phyloP scores from a whole-genome alignment of 768 basidiomycete species.

The Boletellus emodensis region DNA sequence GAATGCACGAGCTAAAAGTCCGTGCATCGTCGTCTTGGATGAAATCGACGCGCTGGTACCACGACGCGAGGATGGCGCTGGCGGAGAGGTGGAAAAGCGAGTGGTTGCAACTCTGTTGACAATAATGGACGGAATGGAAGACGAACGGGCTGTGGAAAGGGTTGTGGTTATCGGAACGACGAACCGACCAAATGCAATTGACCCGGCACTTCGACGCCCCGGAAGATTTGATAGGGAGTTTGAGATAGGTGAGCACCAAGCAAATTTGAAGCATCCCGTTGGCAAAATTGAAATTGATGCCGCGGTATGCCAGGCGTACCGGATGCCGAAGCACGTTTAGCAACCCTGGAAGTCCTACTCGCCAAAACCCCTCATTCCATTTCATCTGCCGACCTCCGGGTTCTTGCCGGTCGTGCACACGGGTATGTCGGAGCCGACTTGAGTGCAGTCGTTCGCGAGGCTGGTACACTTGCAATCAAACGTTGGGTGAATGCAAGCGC shows the following conservation, averaged over 20 bases:
- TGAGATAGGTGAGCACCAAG: constrained; percentile 68
- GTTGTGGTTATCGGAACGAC: constrained; percentile 97
- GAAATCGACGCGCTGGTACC: constrained; percentile 96
- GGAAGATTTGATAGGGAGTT: constrained; percentile 94
- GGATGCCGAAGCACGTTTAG: constrained; percentile 75
- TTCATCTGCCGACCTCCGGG: constrained; percentile 51
- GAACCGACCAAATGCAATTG: constrained; percentile 92
- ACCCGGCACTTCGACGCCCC: constrained; percentile 85
- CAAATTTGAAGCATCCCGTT: not conserved
- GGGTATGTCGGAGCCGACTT: constrained; percentile 98
- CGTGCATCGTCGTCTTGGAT: constrained; percentile 92
- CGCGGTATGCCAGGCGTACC: constrained; percentile 64
- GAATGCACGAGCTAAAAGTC: constrained; percentile 75
- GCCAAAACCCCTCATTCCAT: constrained; percentile 76
- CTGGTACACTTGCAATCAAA: constrained; percentile 89
- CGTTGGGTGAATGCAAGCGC: constrained; percentile 50
- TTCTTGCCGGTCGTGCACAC: constrained; percentile 76
- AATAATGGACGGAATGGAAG: constrained; percentile 87
- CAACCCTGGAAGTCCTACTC: constrained; percentile 85
- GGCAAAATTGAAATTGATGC: not conserved
- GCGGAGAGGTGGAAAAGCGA: constrained; percentile 93
- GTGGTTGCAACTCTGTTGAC: constrained; percentile 95
- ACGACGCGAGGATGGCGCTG: constrained; percentile 80
- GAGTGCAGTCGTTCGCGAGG: constrained; percentile 86
- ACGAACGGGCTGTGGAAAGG: constrained; percentile 40